A percentile compares a stretch with the other conserved stretches of the same genome.
Conservation (phyloP, 2,329 filamentous ascomycete species). For the Elsinoe arachidis region DNA sequence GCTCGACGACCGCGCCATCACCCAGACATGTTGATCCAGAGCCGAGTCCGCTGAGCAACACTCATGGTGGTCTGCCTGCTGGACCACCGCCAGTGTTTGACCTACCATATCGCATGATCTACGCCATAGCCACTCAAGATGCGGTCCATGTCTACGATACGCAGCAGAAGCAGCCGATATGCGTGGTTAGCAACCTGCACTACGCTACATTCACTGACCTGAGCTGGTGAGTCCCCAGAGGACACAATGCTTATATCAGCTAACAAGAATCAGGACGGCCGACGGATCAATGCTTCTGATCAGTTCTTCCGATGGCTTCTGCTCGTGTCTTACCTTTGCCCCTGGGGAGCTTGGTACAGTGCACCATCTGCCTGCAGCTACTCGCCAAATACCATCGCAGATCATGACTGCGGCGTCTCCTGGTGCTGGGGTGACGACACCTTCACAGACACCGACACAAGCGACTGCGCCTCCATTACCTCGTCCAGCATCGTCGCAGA, state of each 20-base stretch:
- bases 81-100: slow-evolving; percentile 60
- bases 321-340: slow-evolving; percentile 78
- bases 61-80: slow-evolving; percentile 36
- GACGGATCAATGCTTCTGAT: slow-evolving; percentile 76
- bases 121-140: slow-evolving; percentile 94
- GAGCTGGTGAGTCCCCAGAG: slow-evolving; percentile 60
- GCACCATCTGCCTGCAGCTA: slow-evolving; percentile 56
- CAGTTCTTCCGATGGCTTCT: slow-evolving; percentile 97
- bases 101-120: slow-evolving; percentile 86
- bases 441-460: slow-evolving; percentile 16
- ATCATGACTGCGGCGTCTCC: slow-evolving; percentile 27
- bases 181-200: slow-evolving; percentile 92
- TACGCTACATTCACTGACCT: slow-evolving; percentile 96
- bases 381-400: slow-evolving; percentile 28
- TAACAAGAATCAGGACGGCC: slow-evolving; percentile 49
- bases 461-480: slow-evolving; percentile 8
- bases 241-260: background rate
- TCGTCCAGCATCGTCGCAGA: slow-evolving; percentile 16
- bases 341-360: slow-evolving; percentile 75
- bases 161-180: slow-evolving; percentile 87
- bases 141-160: slow-evolving; percentile 93
- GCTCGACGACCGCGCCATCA: slow-evolving; percentile 47
- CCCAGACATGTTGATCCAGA: slow-evolving; percentile 44
- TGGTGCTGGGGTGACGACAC: slow-evolving; percentile 27
- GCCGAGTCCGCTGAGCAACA: slow-evolving; percentile 39